Percentiles rank a stretch among this genome's conserved stretches.
phyloP scores from a whole-genome alignment of 768 basidiomycete species.

The Hygrophorus russula region DNA sequence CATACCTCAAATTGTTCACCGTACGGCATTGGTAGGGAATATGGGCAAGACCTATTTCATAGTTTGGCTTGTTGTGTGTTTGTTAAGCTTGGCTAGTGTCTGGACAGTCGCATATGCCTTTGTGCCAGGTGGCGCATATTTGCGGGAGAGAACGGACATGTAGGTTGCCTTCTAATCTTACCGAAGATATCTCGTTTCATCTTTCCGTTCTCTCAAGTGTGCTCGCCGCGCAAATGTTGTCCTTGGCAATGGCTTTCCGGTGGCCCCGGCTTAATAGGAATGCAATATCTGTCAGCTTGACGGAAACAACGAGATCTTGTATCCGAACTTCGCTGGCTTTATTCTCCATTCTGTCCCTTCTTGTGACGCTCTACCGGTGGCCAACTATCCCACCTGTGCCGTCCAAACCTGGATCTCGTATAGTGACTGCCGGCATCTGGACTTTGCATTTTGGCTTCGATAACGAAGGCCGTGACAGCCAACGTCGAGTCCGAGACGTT shows the following conservation, averaged over 20 bases:
- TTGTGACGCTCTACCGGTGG: constrained; percentile 42
- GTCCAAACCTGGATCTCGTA: constrained; percentile 49
- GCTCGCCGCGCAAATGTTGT: constrained; percentile 37
- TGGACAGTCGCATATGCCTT: constrained; percentile 90
- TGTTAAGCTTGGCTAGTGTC: constrained; percentile 58
- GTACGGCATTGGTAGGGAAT: constrained; percentile 29
- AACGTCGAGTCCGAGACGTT: constrained; percentile 48
- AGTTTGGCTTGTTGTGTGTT: constrained; percentile 47
- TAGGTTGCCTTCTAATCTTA: constrained; percentile 23
- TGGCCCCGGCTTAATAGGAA: constrained; percentile 18
- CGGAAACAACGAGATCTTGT: constrained; percentile 15
- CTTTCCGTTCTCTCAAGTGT: constrained; percentile 37
- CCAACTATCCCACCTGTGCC: constrained; percentile 41
- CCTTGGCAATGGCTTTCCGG: constrained; percentile 36
- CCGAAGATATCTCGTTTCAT: not conserved
- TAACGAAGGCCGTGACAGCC: constrained; percentile 65
- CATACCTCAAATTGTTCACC: constrained; percentile 40
- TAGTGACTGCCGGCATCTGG: constrained; percentile 83
- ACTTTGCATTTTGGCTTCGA: constrained; percentile 85
- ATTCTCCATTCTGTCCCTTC: constrained; percentile 35
- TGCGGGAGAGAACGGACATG: constrained; percentile 72
- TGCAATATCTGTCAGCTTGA: constrained; percentile 6
- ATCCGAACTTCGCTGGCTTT: constrained; percentile 24
- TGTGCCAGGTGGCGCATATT: constrained; percentile 65
- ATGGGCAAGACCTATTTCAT: constrained; percentile 40